These are phyloP conservation scores for Didymella pomorum DNA, from an alignment of 2,329 filamentous ascomycete genomes.

Conservation along the genomic window DNA sequence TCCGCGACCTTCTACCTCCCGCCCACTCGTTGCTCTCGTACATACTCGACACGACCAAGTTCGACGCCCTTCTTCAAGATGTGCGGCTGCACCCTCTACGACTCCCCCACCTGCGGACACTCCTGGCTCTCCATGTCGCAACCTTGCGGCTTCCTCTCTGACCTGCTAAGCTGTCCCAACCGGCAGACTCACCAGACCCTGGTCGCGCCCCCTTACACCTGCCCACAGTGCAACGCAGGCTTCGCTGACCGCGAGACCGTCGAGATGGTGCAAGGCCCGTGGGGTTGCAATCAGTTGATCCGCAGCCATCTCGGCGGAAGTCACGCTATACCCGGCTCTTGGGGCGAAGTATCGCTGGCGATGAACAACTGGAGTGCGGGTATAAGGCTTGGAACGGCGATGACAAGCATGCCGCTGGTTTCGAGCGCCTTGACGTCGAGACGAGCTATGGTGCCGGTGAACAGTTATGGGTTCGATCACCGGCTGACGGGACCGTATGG, in stretches of 20 bases:
- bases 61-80: slow-evolving; percentile 41
- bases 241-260: slow-evolving; percentile 41
- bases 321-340: slow-evolving; percentile 34
- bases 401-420: slow-evolving; percentile 17
- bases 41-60: too few relatives aligned
- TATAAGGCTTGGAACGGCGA: slow-evolving; percentile 8
- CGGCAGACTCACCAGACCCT: slow-evolving; percentile 43
- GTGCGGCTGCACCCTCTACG: slow-evolving; percentile 58
- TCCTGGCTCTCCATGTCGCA: slow-evolving; percentile 58
- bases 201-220: slow-evolving; percentile 38
- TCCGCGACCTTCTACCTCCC: neutral
- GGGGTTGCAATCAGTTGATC: slow-evolving; percentile 45
- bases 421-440: slow-evolving; percentile 2
- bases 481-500: slow-evolving; percentile 33
- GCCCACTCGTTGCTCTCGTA: neutral
- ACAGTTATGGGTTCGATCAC: slow-evolving; percentile 28
- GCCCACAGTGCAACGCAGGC: slow-evolving; percentile 41
- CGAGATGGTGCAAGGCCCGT: slow-evolving; percentile 44
- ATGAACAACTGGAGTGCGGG: slow-evolving; percentile 22
- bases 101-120: slow-evolving; percentile 57
- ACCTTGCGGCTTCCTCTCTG: slow-evolving; percentile 52
- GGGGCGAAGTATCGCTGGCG: slow-evolving; percentile 32
- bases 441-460: slow-evolving; percentile 25
- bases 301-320: slow-evolving; percentile 39
- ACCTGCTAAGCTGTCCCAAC: slow-evolving; percentile 54